phyloP scores from a whole-genome alignment of 1,284 basidiomycete species.

The Apiotrichum veenhuisii region DNA sequence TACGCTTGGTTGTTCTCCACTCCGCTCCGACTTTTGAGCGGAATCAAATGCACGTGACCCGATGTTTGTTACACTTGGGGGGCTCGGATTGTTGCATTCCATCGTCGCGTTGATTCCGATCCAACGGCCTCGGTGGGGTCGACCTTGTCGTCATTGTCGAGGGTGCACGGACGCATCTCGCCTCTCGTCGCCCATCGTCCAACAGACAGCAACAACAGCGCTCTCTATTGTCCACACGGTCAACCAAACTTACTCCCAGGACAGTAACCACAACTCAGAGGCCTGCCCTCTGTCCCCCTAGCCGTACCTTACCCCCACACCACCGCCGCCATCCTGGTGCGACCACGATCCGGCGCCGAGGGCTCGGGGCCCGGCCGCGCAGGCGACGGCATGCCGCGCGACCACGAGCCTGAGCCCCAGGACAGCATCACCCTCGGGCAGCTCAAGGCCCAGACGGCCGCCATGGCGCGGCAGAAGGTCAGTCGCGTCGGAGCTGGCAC shows the following conservation, averaged over 20 bases:
- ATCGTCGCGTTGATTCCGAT: no score
- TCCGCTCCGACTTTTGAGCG: slow-evolving; percentile 11
- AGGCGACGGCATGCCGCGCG: slow-evolving; percentile 14
- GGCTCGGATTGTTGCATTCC: background rate
- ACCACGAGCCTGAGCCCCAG: slow-evolving; percentile 11
- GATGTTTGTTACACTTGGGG: background rate
- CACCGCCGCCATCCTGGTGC: slow-evolving; percentile 5
- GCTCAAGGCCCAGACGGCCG: slow-evolving; percentile 28
- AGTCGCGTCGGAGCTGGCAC: background rate
- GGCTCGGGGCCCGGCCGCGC: slow-evolving; percentile 12
- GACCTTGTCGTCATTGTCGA: background rate
- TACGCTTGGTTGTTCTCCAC: background rate
- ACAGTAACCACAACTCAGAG: background rate
- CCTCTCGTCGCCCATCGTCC: background rate
- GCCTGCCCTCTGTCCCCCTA: background rate
- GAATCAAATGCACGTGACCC: slow-evolving; percentile 7
- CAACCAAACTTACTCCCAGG: background rate
- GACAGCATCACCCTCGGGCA: slow-evolving; percentile 39
- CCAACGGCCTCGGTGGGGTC: no score
- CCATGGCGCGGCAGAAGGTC: slow-evolving; percentile 32
- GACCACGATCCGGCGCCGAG: slow-evolving; percentile 16
- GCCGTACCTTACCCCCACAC: background rate
- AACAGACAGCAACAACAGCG: no score
- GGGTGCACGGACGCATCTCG: background rate
- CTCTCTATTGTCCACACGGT: background rate